A percentile compares a stretch with the other conserved stretches of the same genome.
Conservation (phyloP, 805 yeast genomes). For the Cyberlindnera subsufficiens region DNA sequence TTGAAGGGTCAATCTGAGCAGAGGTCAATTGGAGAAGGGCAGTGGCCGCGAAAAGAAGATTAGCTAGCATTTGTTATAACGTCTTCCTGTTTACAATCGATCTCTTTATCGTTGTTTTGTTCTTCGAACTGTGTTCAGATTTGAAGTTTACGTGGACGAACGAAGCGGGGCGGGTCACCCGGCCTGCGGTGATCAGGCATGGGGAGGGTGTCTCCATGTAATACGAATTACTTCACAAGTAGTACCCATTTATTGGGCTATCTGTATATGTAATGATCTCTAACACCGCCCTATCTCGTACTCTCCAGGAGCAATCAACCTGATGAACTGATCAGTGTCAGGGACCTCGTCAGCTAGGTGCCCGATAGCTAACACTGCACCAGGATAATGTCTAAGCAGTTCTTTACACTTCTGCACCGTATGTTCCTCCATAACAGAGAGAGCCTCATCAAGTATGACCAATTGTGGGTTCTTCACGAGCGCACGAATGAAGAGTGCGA, state of each 20-base stretch:
- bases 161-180: too few relatives aligned
- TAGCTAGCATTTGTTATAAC: conserved; percentile 1
- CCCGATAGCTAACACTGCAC: conserved; percentile 75
- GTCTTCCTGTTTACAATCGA: not conserved
- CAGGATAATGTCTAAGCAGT: conserved; percentile 46
- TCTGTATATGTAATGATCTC: not conserved
- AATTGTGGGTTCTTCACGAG: conserved; percentile 72
- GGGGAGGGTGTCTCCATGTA: too few relatives aligned
- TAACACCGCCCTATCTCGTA: conserved; percentile 24
- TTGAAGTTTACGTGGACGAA: conserved; percentile 13
- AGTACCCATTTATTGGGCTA: too few relatives aligned
- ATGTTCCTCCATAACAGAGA: conserved; percentile 79
- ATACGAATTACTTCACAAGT: too few relatives aligned
- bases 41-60: conserved; percentile 9
- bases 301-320: conserved; percentile 30
- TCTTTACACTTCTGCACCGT: conserved; percentile 50
- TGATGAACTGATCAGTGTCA: conserved; percentile 44
- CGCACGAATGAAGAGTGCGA: conserved; percentile 71
- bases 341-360: conserved; percentile 80
- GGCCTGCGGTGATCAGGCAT: too few relatives aligned
- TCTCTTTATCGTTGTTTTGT: too few relatives aligned
- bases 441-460: conserved; percentile 85
- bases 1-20: conserved; percentile 16
- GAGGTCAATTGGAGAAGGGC: conserved; percentile 8
- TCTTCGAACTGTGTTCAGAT: conserved; percentile 7